Conservation (phyloP, 1,284 basidiomycete species). For the Psilocybe mexicana region DNA sequence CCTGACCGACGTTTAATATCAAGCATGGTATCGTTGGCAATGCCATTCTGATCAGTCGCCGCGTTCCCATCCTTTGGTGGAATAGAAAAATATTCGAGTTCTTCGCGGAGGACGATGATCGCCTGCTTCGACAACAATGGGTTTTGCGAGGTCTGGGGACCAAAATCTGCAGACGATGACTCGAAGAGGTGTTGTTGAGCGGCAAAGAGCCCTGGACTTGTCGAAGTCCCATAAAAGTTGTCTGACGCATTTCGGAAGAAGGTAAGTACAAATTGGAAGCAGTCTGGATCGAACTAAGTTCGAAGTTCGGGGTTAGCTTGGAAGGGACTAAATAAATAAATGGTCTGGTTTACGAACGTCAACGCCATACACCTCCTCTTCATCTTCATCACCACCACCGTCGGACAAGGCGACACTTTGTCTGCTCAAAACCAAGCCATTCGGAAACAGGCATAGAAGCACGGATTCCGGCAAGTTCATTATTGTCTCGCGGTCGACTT, state of each 20-base stretch:
- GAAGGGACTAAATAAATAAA: slow-evolving; percentile 11
- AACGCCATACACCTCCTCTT: slow-evolving; percentile 93
- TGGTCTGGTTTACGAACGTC: slow-evolving; percentile 58
- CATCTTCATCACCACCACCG: slow-evolving; percentile 75
- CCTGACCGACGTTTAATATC: slow-evolving; percentile 86
- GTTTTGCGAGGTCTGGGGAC: slow-evolving; percentile 72
- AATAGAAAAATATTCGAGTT: slow-evolving; percentile 98
- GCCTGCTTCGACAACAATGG: slow-evolving; percentile 95
- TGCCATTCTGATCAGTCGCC: slow-evolving; percentile 75
- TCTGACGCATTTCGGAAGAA: slow-evolving; percentile 91
- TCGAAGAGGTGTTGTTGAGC: slow-evolving; percentile 81
- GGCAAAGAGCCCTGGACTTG: slow-evolving; percentile 70
- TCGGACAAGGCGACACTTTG: slow-evolving; percentile 78
- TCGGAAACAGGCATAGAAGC: slow-evolving; percentile 94
- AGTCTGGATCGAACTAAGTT: slow-evolving; percentile 91
- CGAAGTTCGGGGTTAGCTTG: slow-evolving; percentile 17
- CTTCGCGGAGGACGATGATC: slow-evolving; percentile 97
- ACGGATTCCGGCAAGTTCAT: slow-evolving; percentile 99
- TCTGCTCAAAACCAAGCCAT: slow-evolving; percentile 91
- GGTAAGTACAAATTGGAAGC: slow-evolving; percentile 89
- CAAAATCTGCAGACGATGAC: slow-evolving; percentile 62
- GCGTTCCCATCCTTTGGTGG: slow-evolving; percentile 69
- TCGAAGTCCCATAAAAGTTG: slow-evolving; percentile 88
- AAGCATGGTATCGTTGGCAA: slow-evolving; percentile 74
- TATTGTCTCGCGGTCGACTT: slow-evolving; percentile 95